A percentile compares a stretch with the other conserved stretches of the same genome.
These are phyloP conservation scores for Fusarium duplospermum DNA, from an alignment of 2,329 filamentous ascomycete genomes.

Conservation along the genomic window DNA sequence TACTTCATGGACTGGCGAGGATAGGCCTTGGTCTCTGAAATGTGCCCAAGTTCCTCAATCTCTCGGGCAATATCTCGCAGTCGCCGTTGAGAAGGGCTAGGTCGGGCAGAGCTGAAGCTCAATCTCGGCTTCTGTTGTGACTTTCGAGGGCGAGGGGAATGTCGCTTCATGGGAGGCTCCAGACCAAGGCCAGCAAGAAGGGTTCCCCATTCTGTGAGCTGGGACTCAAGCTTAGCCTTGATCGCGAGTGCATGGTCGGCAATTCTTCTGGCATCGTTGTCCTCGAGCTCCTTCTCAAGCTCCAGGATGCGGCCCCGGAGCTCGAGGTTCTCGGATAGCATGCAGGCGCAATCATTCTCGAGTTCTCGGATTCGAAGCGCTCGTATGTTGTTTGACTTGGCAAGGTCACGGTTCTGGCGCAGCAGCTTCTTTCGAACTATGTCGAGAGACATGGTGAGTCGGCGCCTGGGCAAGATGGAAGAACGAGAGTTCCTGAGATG, in stretches of 20 bases:
- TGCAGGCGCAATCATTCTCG: constrained; percentile 78
- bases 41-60: constrained; percentile 64
- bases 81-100: constrained; percentile 66
- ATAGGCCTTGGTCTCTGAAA: constrained; percentile 76
- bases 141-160: constrained; percentile 55
- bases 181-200: constrained; percentile 74
- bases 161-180: constrained; percentile 66
- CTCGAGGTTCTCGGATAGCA: constrained; percentile 83
- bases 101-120: constrained; percentile 53
- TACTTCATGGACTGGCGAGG: constrained; percentile 77
- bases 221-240: constrained; percentile 76
- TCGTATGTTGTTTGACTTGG: constrained; percentile 81
- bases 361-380: constrained; percentile 81
- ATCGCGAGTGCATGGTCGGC: constrained; percentile 76
- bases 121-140: constrained; percentile 54
- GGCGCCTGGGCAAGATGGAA: not conserved
- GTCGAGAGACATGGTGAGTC: constrained; percentile 34
- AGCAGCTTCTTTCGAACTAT: constrained; percentile 82
- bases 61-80: constrained; percentile 68
- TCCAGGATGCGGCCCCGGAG: constrained; percentile 77
- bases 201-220: constrained; percentile 76
- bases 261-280: constrained; percentile 68
- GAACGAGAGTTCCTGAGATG: constrained; percentile 9
- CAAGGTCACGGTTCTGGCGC: constrained; percentile 86
- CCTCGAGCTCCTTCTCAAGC: constrained; percentile 74